A percentile compares a stretch with the other conserved stretches of the same genome.
Conservation (phyloP, 495 filamentous ascomycete species). For the Aspergillus bertholletiae region DNA sequence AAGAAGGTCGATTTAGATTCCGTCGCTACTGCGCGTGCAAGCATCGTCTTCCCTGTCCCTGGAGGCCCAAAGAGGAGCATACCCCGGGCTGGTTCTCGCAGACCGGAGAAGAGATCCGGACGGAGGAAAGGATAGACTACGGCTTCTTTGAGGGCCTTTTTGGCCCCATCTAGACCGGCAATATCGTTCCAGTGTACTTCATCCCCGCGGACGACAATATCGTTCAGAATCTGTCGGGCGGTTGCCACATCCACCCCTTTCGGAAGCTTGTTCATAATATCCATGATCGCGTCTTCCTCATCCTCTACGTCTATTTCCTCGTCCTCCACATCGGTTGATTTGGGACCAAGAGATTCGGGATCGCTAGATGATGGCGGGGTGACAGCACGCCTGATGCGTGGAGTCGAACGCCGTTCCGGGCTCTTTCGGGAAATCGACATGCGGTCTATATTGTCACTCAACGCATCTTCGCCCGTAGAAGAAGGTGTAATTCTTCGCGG, state of each 20-base stretch:
- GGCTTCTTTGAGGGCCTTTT: conserved; percentile 89
- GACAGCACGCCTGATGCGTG: conserved; percentile 25
- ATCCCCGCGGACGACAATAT: conserved; percentile 93
- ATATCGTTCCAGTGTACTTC: conserved; percentile 95
- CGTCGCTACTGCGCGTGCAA: conserved; percentile 91
- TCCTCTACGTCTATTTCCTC: conserved; percentile 35
- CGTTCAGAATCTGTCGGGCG: conserved; percentile 89
- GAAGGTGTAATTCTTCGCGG: conserved; percentile 6
- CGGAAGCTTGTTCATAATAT: conserved; percentile 71
- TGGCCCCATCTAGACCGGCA: conserved; percentile 85
- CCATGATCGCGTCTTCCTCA: conserved; percentile 47
- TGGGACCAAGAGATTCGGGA: conserved; percentile 34
- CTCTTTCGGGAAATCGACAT: conserved; percentile 23
- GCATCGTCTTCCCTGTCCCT: conserved; percentile 97
- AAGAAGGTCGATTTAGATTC: conserved; percentile 97
- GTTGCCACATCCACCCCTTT: conserved; percentile 76
- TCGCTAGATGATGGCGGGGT: conserved; percentile 43
- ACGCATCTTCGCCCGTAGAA: conserved; percentile 18
- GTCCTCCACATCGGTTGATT: conserved; percentile 26
- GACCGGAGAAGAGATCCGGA: conserved; percentile 91
- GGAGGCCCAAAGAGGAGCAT: conserved; percentile 97
- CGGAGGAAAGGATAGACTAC: conserved; percentile 97
- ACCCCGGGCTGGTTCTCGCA: conserved; percentile 89
- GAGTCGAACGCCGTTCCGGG: conserved; percentile 21
- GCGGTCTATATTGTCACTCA: conserved; percentile 23